Conservation (phyloP, 1,139 yeast genomes). For the Hansenula sp. region DNA sequence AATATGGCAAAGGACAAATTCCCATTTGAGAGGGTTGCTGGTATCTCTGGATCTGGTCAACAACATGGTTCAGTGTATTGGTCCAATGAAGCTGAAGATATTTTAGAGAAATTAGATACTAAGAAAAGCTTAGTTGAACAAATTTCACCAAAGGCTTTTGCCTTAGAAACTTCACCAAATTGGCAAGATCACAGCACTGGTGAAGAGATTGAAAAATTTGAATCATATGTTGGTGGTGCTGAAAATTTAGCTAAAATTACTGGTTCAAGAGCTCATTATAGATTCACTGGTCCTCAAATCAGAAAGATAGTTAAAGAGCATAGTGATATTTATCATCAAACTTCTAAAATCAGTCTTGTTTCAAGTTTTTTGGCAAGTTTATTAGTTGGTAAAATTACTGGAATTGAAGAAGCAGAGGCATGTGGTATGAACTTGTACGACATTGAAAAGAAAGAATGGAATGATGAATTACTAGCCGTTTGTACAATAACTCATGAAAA, state of each 20-base stretch:
- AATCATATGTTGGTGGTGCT: conserved; percentile 57
- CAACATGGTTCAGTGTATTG: conserved; percentile 91
- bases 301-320: conserved; percentile 60
- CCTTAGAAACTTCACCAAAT: conserved; percentile 71
- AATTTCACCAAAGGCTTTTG: conserved; percentile 43
- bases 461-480: conserved; percentile 42
- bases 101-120: conserved; percentile 32
- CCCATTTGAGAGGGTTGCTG: conserved; percentile 57
- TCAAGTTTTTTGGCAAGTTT: conserved; percentile 77
- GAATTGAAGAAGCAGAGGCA: conserved; percentile 79
- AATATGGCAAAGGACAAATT: conserved; percentile 48
- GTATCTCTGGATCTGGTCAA: conserved; percentile 84
- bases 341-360: conserved; percentile 65
- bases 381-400: conserved; percentile 57
- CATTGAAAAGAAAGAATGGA: conserved; percentile 47
- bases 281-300: conserved; percentile 90
- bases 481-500: conserved; percentile 28
- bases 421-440: conserved; percentile 92
- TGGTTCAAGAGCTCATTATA: conserved; percentile 84
- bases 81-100: conserved; percentile 44
- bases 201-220: conserved; percentile 60
- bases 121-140: conserved; percentile 37
- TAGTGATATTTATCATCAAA: conserved; percentile 49
- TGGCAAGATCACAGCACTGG: conserved; percentile 95
- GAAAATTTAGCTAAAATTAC: conserved; percentile 62